Evolutionary conservation across 257 asterid genomes (phyloP).

Genomic region (Solanum dulcamara): DNA sequence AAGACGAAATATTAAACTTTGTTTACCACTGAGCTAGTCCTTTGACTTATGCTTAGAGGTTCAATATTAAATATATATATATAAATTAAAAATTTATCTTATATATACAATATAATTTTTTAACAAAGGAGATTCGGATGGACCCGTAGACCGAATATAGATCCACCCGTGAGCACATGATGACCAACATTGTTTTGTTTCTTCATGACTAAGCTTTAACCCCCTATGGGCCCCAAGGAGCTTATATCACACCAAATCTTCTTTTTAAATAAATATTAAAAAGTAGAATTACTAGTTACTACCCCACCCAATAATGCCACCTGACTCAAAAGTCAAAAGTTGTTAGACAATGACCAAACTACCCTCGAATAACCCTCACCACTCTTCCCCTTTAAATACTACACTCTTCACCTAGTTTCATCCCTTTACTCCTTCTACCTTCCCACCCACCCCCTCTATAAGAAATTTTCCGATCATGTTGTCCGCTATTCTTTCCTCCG

Average conservation of each 20-base stretch:
- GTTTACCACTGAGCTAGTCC: no score
- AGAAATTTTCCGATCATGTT: slow-evolving; percentile 36
- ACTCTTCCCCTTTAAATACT: slow-evolving; percentile 40
- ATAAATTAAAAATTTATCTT: no score
- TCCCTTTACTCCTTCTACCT: slow-evolving; percentile 49
- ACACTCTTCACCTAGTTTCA: slow-evolving; percentile 21
- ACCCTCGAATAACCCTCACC: slow-evolving; percentile 18
- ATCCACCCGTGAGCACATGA: no score
- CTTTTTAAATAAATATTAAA: neutral
- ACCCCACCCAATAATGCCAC: slow-evolving; percentile 44
- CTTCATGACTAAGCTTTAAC: slow-evolving; percentile 67
- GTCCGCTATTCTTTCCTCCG: slow-evolving; percentile 29
- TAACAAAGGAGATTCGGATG: no score
- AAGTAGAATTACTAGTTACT: slow-evolving; percentile 5
- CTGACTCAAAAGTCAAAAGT: slow-evolving; percentile 77
- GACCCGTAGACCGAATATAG: no score
- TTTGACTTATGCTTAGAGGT: no score
- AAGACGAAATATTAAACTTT: no score
- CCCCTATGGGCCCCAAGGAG: slow-evolving; percentile 13
- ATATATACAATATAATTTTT: no score
- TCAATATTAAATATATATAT: no score
- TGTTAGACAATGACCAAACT: slow-evolving; percentile 10
- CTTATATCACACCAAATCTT: neutral
- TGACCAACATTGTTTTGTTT: no score
- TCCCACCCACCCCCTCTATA: slow-evolving; percentile 1